These are phyloP conservation scores for Botrytis paeoniae DNA, from an alignment of 2,329 filamentous ascomycete genomes.

Conservation along the genomic window DNA sequence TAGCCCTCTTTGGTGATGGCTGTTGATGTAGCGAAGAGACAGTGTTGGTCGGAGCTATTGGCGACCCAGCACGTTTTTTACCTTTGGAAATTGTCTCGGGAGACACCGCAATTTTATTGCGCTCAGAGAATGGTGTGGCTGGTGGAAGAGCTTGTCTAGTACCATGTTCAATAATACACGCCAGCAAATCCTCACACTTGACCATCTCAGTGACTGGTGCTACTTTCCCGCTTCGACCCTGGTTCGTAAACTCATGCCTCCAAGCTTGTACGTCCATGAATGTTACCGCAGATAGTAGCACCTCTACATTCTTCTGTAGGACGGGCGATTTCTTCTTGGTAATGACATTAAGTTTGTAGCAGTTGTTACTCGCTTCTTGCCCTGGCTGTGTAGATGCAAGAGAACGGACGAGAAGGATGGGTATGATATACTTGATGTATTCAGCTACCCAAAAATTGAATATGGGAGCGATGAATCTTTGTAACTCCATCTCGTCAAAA, in stretches of 20 bases:
- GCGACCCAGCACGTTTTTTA: not conserved
- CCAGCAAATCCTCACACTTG: not conserved
- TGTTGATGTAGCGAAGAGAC: not conserved
- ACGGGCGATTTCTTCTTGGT: not conserved
- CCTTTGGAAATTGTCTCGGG: not conserved
- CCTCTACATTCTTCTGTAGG: not conserved
- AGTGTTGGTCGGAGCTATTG: not conserved
- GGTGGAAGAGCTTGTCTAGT: not conserved
- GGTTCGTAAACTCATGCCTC: not conserved
- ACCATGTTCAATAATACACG: conserved; percentile 31
- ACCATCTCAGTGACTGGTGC: conserved; percentile 4
- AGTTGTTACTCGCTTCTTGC: conserved; percentile 7
- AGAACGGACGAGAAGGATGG: conserved; percentile 6
- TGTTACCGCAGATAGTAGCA: conserved; percentile 1
- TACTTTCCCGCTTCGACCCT: not conserved
- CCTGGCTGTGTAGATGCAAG: not conserved
- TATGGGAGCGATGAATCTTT: not conserved
- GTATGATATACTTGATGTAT: conserved; percentile 4
- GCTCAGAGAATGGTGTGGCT: not conserved
- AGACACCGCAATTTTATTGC: not conserved
- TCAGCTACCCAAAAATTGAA: conserved; percentile 10
- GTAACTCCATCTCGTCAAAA: conserved; percentile 4
- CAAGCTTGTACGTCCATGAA: not conserved
- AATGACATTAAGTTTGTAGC: not conserved
- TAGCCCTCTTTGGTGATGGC: not conserved